Conservation (phyloP, 192 early-diverging fungal species). For the Coemansia interrupta region DNA sequence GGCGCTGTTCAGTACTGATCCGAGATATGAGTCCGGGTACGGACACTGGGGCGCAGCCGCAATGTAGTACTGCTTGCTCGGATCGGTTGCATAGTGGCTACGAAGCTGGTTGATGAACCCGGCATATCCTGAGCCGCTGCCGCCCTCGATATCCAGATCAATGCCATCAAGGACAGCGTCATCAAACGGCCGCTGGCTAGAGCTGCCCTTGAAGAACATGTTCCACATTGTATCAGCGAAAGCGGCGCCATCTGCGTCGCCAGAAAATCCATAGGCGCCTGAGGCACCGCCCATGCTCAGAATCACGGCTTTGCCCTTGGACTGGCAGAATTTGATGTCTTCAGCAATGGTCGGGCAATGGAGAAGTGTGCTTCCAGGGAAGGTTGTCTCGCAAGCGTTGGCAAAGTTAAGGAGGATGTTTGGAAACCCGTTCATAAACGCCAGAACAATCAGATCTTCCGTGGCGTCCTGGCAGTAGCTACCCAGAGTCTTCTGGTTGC, state of each 20-base stretch:
- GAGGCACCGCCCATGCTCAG: constrained; percentile 66
- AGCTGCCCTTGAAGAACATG: constrained; percentile 61
- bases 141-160: constrained; percentile 61
- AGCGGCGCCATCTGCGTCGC: constrained; percentile 30
- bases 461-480: constrained; percentile 62
- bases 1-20: constrained; percentile 52
- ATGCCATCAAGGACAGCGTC: constrained; percentile 62
- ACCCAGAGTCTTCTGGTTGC: constrained; percentile 40
- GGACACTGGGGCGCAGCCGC: constrained; percentile 64
- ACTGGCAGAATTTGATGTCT: constrained; percentile 69
- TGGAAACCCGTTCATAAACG: constrained; percentile 61
- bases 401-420: constrained; percentile 61
- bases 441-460: constrained; percentile 59
- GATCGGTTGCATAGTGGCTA: constrained; percentile 43
- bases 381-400: constrained; percentile 57
- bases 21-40: constrained; percentile 57
- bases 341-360: constrained; percentile 57
- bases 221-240: constrained; percentile 61
- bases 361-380: constrained; percentile 55
- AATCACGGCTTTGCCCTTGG: constrained; percentile 58
- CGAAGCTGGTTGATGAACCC: constrained; percentile 54
- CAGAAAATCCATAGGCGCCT: constrained; percentile 56
- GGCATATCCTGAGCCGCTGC: constrained; percentile 39
- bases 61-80: constrained; percentile 56
- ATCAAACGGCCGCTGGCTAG: constrained; percentile 56